Evolutionary conservation across 805 yeast genomes (phyloP), one percentile per base, ranked within the genome.

Genomic region (Myxozyma mucilagina): DNA sequence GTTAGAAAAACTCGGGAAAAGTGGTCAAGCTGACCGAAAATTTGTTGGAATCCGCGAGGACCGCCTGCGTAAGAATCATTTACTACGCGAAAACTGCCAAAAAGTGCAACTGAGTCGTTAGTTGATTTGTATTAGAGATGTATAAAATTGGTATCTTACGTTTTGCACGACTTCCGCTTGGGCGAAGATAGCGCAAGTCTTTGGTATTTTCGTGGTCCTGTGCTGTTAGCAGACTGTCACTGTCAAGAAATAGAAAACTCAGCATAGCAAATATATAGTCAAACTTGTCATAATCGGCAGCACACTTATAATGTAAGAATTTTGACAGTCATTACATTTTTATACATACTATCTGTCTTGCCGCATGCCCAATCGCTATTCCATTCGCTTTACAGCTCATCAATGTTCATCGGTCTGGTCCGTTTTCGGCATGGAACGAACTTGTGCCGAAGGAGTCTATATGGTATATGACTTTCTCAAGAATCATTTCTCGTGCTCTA

Each of bases 1-100:
- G 29, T 77, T 55, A 92, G 69, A 65, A 92, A 88, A 63, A 84
- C 85, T 66, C 86, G 83, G 59, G 89, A 83, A 72, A 93, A 93
- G 68, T 88, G 91, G 10, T 76, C 71, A 53, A 91, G 79, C 71
- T 92, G 98, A 58, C 80, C 71, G 71, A 85, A 92, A 73, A 89
- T 90, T 59, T 77, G 80, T 73, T 90, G 94, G 71, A 92, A 92
- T 1, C 97, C 97, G 66, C 83, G 80, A 20, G 75, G 76, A 0
- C 96, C 97, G 4, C 97, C 97, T 70, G 92, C 93, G 73, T 93
- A 92, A 1, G 98, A 98, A 73, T 92, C 98, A 57, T 84, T 89
- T 5, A 92, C 92, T 38, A 89, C 83, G 39, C 74, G 80, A 86
- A 90, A 92, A n/a, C 87, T 84, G 0, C 97, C 97, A 77, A 92